These are phyloP conservation scores for Lophiostoma macrostomum DNA, from an alignment of 495 filamentous ascomycete genomes.

Conservation along the genomic window DNA sequence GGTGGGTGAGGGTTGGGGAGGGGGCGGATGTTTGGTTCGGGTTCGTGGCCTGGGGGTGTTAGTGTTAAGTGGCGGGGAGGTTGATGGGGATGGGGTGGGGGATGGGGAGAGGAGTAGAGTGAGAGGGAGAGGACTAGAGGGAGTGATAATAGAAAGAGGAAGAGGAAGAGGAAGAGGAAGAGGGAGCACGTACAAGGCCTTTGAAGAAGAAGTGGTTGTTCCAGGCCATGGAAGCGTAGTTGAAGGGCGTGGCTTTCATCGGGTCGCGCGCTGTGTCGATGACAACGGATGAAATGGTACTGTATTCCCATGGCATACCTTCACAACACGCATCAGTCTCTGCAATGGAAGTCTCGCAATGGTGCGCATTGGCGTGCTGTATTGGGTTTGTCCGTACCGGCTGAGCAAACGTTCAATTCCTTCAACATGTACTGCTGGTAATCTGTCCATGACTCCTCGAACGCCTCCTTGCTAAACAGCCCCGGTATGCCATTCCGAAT, in stretches of 20 bases:
- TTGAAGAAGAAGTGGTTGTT: slow-evolving; percentile 98
- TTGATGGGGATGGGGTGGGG: neutral
- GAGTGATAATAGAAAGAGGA: slow-evolving; percentile 23
- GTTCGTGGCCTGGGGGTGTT: slow-evolving; percentile 47
- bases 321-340: no score
- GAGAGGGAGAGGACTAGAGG: no score
- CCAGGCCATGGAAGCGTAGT: slow-evolving; percentile 90
- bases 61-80: neutral
- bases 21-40: slow-evolving; percentile 51
- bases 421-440: slow-evolving; percentile 73
- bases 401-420: slow-evolving; percentile 69
- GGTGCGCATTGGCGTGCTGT: slow-evolving; percentile 41
- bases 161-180: slow-evolving; percentile 1
- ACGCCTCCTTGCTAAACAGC: slow-evolving; percentile 63
- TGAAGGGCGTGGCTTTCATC: slow-evolving; percentile 75
- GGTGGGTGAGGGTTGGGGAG: slow-evolving; percentile 37
- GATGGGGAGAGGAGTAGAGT: no score
- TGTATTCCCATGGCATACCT: slow-evolving; percentile 51
- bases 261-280: slow-evolving; percentile 76
- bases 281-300: slow-evolving; percentile 62
- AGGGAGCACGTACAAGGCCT: slow-evolving; percentile 49
- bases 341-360: neutral
- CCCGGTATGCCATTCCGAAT: slow-evolving; percentile 60
- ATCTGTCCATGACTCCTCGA: slow-evolving; percentile 73
- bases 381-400: slow-evolving; percentile 54